Conservation (phyloP, 768 basidiomycete species). For the Rhizopogon sp. region DNA sequence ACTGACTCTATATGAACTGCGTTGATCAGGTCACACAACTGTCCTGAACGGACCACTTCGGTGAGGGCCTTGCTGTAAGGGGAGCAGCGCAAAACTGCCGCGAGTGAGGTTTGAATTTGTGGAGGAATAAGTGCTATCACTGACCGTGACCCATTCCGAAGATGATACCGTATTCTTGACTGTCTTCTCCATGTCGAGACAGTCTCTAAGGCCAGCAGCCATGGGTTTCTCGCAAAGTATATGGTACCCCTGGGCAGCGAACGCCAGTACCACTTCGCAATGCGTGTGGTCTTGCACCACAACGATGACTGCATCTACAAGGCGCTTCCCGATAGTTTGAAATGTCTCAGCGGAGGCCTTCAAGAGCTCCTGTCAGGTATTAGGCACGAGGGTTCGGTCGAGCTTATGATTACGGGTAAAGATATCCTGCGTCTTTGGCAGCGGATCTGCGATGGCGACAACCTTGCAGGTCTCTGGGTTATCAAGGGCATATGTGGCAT, state of each 20-base stretch:
- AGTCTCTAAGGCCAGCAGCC: conserved; percentile 71
- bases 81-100: conserved; percentile 78
- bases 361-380: conserved; percentile 65
- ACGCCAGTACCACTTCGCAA: conserved; percentile 64
- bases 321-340: conserved; percentile 55
- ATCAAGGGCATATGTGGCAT: conserved; percentile 56
- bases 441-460: conserved; percentile 83
- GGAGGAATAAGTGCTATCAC: conserved; percentile 7
- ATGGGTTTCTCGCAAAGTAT: conserved; percentile 93
- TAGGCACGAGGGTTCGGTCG: conserved; percentile 66
- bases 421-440: conserved; percentile 53
- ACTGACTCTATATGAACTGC: conserved; percentile 83
- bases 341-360: conserved; percentile 65
- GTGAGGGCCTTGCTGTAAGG: conserved; percentile 73
- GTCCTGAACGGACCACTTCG: conserved; percentile 63
- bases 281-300: conserved; percentile 82
- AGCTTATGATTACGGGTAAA: conserved; percentile 56
- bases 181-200: conserved; percentile 68
- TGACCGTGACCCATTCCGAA: conserved; percentile 87
- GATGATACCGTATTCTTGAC: conserved; percentile 67
- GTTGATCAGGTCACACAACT: conserved; percentile 76
- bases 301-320: conserved; percentile 80
- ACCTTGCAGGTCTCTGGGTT: conserved; percentile 66
- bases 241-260: conserved; percentile 79
- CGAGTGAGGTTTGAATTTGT: background rate